These are phyloP conservation scores for Xylariaceae sp. DNA, from an alignment of 2,329 filamentous ascomycete species.

Conservation along the genomic window DNA sequence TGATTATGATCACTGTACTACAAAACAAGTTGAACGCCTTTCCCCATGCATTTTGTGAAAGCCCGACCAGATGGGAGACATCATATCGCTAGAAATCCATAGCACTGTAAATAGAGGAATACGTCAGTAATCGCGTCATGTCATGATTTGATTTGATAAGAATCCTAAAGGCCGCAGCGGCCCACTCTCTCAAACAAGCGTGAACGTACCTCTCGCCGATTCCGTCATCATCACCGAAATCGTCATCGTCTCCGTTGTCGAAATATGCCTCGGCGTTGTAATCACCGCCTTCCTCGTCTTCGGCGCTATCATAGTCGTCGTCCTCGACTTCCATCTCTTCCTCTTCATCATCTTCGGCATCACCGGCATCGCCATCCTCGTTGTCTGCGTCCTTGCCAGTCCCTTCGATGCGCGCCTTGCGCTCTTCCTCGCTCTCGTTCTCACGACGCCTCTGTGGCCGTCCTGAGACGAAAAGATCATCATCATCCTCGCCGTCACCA, in stretches of 20 bases:
- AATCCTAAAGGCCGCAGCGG: neutral
- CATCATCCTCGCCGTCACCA: slow-evolving; percentile 24
- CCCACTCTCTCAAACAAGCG: neutral
- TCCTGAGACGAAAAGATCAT: slow-evolving; percentile 12
- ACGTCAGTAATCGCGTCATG: slow-evolving; percentile 3
- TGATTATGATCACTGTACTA: neutral
- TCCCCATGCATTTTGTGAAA: slow-evolving; percentile 1
- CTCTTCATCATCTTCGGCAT: slow-evolving; percentile 42
- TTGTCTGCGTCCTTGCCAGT: slow-evolving; percentile 29
- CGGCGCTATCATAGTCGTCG: slow-evolving; percentile 43
- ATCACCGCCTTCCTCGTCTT: slow-evolving; percentile 56
- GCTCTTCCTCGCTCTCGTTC: slow-evolving; percentile 32
- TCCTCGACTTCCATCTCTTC: slow-evolving; percentile 39
- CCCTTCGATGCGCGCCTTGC: slow-evolving; percentile 31
- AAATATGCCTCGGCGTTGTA: slow-evolving; percentile 59
- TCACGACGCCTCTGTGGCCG: slow-evolving; percentile 18
- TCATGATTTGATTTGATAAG: no score
- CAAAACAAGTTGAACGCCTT: slow-evolving; percentile 10
- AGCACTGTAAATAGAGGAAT: slow-evolving; percentile 5
- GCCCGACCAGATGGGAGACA: neutral
- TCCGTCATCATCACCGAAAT: slow-evolving; percentile 47
- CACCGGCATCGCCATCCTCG: slow-evolving; percentile 34
- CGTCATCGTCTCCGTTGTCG: slow-evolving; percentile 51
- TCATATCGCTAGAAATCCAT: slow-evolving; percentile 16
- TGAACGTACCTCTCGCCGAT: slow-evolving; percentile 18